Conservation (phyloP, 257 asterid genomes). For the Solanum rostratum region DNA sequence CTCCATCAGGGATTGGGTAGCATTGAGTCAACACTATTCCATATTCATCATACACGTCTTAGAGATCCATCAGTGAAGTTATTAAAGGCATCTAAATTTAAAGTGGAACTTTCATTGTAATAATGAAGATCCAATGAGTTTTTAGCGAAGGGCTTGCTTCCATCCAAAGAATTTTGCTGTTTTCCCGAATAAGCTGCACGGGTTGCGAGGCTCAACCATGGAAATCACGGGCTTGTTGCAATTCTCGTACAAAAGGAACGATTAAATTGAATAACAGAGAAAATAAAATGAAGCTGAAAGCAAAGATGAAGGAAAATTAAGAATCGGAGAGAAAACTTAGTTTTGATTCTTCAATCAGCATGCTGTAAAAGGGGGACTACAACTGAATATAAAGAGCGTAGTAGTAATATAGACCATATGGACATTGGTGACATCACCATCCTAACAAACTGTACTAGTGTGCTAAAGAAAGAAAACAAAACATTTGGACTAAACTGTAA, state of each 20-base stretch:
- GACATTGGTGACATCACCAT: not conserved
- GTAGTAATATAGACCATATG: not conserved
- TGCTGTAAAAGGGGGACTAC: not conserved
- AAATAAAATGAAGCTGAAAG: not conserved
- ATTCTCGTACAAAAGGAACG: not conserved
- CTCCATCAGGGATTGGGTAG: not conserved
- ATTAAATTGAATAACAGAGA: not conserved
- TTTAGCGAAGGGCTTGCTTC: not conserved
- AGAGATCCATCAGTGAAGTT: not conserved
- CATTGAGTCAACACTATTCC: not conserved
- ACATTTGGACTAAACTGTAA: not conserved
- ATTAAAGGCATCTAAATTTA: not conserved
- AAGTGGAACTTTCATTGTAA: not conserved
- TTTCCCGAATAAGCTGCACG: not conserved
- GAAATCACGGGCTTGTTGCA: not conserved
- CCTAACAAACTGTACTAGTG: not conserved
- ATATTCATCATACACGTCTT: not conserved
- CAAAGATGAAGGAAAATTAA: not conserved
- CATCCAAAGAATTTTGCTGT: not conserved
- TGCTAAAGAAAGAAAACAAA: not conserved
- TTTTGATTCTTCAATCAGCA: not conserved
- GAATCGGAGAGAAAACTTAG: not conserved
- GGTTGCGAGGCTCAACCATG: not conserved
- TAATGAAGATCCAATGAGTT: not conserved
- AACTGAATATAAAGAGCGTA: not conserved